phyloP scores from a whole-genome alignment of 495 filamentous ascomycete species.

The Thermothielavioides terrestris region DNA sequence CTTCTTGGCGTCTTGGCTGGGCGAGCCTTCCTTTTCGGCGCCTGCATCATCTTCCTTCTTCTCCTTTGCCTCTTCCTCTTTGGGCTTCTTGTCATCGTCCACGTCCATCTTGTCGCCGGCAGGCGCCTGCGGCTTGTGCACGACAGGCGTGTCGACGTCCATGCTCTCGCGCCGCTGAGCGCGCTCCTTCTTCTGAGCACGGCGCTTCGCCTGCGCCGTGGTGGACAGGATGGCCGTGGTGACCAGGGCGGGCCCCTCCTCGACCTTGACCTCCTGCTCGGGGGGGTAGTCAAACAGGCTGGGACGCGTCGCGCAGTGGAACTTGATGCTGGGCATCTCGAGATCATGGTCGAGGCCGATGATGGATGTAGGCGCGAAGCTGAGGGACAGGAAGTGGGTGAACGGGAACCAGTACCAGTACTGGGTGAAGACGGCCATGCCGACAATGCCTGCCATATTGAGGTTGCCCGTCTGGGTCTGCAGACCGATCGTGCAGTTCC shows the following conservation, averaged over 20 bases:
- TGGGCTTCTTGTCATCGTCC: constrained; percentile 56
- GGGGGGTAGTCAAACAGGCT: constrained; percentile 98
- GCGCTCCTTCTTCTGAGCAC: constrained; percentile 67
- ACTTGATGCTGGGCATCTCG: constrained; percentile 91
- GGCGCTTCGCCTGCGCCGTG: constrained; percentile 91
- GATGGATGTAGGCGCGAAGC: constrained; percentile 88
- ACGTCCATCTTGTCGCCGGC: constrained; percentile 81
- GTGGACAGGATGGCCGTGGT: constrained; percentile 95
- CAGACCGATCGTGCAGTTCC: constrained; percentile 95
- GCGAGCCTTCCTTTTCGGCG: constrained; percentile 49
- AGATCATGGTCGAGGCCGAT: constrained; percentile 90
- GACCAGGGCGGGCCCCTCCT: constrained; percentile 88
- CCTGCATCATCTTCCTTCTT: constrained; percentile 44
- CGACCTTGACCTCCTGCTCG: constrained; percentile 85
- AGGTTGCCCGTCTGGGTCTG: constrained; percentile 97
- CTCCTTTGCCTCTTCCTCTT: constrained; percentile 55
- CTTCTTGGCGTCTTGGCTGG: constrained; percentile 53
- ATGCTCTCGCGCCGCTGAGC: constrained; percentile 73
- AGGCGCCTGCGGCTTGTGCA: constrained; percentile 59
- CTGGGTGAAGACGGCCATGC: constrained; percentile 96
- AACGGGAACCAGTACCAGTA: constrained; percentile 99
- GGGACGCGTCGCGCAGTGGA: constrained; percentile 86
- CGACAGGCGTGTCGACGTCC: constrained; percentile 76
- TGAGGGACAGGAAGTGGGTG: constrained; percentile 91
- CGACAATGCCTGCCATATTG: constrained; percentile 95